phyloP scores from a whole-genome alignment of 352 stramenopile genomes.

The Phytophthora multivora region DNA sequence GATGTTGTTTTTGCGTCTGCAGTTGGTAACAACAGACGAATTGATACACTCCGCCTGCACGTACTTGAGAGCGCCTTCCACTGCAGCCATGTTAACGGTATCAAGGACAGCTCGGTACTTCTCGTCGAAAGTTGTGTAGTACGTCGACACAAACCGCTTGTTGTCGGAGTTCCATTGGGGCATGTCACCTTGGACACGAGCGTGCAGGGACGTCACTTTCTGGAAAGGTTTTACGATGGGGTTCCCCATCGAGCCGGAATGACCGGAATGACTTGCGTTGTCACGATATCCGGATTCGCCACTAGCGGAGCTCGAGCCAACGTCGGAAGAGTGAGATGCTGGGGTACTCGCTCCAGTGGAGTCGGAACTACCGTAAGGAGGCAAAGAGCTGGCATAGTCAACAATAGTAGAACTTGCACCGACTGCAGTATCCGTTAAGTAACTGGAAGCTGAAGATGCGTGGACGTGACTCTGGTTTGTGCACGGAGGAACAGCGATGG shows the following conservation, averaged over 20 bases:
- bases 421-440: too few relatives aligned
- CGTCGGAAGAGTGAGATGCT: neutral
- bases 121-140: conserved; percentile 44
- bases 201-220: conserved; percentile 53
- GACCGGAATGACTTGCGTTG: neutral
- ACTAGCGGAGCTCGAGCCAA: too few relatives aligned
- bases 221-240: conserved; percentile 24
- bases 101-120: conserved; percentile 50
- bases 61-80: conserved; percentile 69
- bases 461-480: too few relatives aligned
- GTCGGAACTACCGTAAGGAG: too few relatives aligned
- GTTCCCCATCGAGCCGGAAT: neutral
- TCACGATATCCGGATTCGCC: too few relatives aligned
- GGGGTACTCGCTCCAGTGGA: neutral
- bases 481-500: neutral
- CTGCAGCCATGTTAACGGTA: conserved; percentile 56
- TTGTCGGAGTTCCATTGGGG: conserved; percentile 45
- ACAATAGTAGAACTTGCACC: too few relatives aligned
- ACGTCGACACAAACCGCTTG: conserved; percentile 41
- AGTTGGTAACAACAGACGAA: conserved; percentile 37
- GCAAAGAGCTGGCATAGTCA: too few relatives aligned
- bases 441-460: too few relatives aligned
- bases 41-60: conserved; percentile 71
- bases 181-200: conserved; percentile 55
- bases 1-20: conserved; percentile 63